Conservation (phyloP, 306 rosid genomes). For the Inga oerstediana region DNA sequence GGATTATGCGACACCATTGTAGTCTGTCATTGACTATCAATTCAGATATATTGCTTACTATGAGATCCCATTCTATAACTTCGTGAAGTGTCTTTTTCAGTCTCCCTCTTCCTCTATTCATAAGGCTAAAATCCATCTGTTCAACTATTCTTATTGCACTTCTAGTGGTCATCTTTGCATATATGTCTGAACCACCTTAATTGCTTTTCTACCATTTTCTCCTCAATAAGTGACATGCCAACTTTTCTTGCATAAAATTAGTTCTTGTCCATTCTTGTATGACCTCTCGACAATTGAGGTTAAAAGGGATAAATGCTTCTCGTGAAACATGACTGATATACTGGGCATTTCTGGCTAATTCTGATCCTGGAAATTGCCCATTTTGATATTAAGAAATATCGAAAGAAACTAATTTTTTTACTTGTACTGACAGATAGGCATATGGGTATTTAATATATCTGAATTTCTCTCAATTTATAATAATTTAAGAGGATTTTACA, state of each 20-base stretch:
- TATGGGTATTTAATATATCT: constrained; percentile 11
- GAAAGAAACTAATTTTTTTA: background rate
- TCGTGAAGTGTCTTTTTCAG: background rate
- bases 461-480: background rate
- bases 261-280: constrained; percentile 24
- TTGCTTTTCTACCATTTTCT: too few species aligned
- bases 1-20: background rate
- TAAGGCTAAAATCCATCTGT: background rate
- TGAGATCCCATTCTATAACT: background rate
- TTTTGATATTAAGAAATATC: constrained; percentile 3
- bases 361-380: constrained; percentile 8
- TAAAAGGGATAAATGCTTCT: constrained; percentile 16
- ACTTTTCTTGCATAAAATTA: background rate
- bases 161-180: background rate
- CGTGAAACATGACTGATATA: background rate
- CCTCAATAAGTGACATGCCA: too few species aligned
- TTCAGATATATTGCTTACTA: background rate
- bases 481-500: background rate
- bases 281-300: background rate
- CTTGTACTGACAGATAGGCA: background rate
- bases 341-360: background rate
- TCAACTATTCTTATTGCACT: background rate
- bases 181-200: background rate
- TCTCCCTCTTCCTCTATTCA: background rate
- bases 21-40: background rate